phyloP scores from a whole-genome alignment of 2,329 filamentous ascomycete species.

The Camillea tinctor region DNA sequence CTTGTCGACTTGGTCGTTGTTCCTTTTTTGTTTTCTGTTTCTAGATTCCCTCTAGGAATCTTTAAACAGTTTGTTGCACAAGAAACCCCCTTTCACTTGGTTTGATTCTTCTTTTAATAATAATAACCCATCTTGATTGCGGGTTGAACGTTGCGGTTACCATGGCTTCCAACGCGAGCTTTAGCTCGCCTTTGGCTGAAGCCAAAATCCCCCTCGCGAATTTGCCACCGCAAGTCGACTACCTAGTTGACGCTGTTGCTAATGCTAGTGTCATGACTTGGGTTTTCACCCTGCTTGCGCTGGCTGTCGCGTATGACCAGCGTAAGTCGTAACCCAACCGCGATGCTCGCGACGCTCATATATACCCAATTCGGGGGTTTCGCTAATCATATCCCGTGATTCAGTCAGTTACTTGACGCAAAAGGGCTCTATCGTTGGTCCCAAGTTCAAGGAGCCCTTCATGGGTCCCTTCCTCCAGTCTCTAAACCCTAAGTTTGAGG shows the following conservation, averaged over 20 bases:
- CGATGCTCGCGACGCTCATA: not conserved
- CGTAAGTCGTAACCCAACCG: slow-evolving; percentile 53
- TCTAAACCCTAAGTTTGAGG: slow-evolving; percentile 84
- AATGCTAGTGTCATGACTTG: slow-evolving; percentile 62
- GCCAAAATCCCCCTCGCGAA: slow-evolving; percentile 49
- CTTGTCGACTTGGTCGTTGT: not conserved
- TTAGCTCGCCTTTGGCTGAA: slow-evolving; percentile 67
- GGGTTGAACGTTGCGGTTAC: not conserved
- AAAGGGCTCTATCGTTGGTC: slow-evolving; percentile 75
- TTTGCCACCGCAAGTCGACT: slow-evolving; percentile 56
- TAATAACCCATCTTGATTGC: not conserved
- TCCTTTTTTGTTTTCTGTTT: not conserved
- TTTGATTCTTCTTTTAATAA: slow-evolving; percentile 1
- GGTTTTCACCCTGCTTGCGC: slow-evolving; percentile 65
- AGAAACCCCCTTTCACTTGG: not conserved
- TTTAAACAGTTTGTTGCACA: slow-evolving; percentile 5
- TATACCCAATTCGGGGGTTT: slow-evolving; percentile 8
- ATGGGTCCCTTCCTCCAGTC: slow-evolving; percentile 96
- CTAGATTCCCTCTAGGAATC: not conserved
- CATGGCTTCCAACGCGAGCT: slow-evolving; percentile 61
- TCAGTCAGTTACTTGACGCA: slow-evolving; percentile 72
- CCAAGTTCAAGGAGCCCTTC: slow-evolving; percentile 75
- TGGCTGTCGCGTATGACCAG: slow-evolving; percentile 84
- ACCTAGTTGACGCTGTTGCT: slow-evolving; percentile 54
- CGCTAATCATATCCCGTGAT: slow-evolving; percentile 16